phyloP scores from a whole-genome alignment of 768 basidiomycete genomes.

The Botryobasidium botryosum region DNA sequence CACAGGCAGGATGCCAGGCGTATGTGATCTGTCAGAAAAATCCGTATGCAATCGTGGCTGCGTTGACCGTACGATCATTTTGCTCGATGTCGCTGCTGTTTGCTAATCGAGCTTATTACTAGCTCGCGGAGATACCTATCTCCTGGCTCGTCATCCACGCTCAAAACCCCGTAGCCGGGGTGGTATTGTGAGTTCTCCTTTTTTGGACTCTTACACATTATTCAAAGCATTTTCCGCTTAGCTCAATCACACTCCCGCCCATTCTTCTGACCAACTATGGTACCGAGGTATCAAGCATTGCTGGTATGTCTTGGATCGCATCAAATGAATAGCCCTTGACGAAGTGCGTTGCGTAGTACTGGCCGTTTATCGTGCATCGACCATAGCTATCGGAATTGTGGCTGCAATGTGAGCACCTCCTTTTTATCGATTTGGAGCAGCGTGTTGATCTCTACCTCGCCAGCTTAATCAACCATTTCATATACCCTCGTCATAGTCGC shows the following conservation, averaged over 20 bases:
- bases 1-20: constrained; percentile 16
- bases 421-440: not conserved
- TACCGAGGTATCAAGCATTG: too few species aligned
- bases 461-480: constrained; percentile 24
- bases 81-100: constrained; percentile 1
- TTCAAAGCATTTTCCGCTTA: too few species aligned
- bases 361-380: constrained; percentile 23
- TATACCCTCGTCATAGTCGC: constrained; percentile 32
- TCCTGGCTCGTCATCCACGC: constrained; percentile 30
- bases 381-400: constrained; percentile 31
- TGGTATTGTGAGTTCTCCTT: constrained; percentile 26
- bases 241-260: too few species aligned
- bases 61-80: constrained; percentile 23
- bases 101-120: too few species aligned
- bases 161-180: constrained; percentile 25
- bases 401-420: constrained; percentile 20
- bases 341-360: too few species aligned
- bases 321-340: too few species aligned
- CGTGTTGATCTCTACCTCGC: not conserved
- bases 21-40: constrained; percentile 26
- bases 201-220: too few species aligned
- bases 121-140: constrained; percentile 30
- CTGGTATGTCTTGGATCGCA: too few species aligned
- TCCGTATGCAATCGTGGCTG: constrained; percentile 26
- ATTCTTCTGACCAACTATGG: too few species aligned